These are phyloP conservation scores for Aspergillus carlsbadensis DNA, from an alignment of 495 filamentous ascomycete genomes.

Conservation along the genomic window DNA sequence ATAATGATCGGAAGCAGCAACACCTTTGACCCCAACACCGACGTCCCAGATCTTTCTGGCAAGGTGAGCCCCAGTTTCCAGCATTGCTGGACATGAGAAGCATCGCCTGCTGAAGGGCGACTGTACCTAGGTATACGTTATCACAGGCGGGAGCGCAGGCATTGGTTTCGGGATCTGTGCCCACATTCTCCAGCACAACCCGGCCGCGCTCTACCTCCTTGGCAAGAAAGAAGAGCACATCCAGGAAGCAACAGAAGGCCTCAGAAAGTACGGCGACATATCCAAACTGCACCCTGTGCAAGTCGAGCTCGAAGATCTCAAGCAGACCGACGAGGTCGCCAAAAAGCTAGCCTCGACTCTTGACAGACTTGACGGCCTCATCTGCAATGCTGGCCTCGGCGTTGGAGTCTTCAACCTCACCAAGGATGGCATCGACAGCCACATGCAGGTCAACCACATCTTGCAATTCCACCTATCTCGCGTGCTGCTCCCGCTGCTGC, in stretches of 20 bases:
- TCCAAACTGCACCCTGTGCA: background rate
- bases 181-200: background rate
- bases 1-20: conserved; percentile 1
- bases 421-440: background rate
- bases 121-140: background rate
- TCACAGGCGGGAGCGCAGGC: background rate
- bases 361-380: background rate
- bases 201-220: background rate
- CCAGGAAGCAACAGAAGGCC: background rate
- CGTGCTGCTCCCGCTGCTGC: background rate
- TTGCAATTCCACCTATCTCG: background rate
- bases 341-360: background rate
- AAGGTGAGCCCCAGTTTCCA: background rate
- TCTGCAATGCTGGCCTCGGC: background rate
- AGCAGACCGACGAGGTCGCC: background rate
- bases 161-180: background rate
- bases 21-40: conserved; percentile 1
- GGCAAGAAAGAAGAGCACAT: conserved; percentile 1
- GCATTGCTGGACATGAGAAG: background rate
- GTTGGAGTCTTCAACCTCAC: background rate
- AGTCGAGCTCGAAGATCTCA: background rate
- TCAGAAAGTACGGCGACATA: background rate
- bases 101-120: background rate
- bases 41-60: background rate
- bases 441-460: background rate